Percentiles rank a stretch among this genome's conserved stretches.
Evolutionary conservation across 306 rosid species (phyloP).

Genomic region (Cicer arietinum): DNA sequence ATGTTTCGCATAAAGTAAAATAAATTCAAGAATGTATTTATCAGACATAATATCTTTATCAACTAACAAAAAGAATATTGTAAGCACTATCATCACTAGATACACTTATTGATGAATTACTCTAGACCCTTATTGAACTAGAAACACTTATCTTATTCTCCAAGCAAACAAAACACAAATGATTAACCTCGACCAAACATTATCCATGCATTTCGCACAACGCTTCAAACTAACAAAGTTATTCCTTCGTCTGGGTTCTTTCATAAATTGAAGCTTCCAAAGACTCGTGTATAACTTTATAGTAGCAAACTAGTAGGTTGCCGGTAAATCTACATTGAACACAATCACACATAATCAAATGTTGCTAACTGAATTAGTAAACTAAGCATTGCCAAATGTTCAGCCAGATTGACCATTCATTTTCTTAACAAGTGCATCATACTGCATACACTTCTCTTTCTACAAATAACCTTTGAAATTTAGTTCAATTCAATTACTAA

Average conservation of each 20-base stretch:
- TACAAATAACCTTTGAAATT: neutral
- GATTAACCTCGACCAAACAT: neutral
- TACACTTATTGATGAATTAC: neutral
- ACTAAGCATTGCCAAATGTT: too few species aligned
- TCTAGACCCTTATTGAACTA: neutral
- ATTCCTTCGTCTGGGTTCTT: neutral
- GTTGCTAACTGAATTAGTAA: too few species aligned
- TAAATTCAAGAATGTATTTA: too few species aligned
- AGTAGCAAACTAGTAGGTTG: constrained; percentile 1
- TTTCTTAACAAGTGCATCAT: neutral
- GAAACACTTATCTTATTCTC: neutral
- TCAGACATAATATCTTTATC: too few species aligned
- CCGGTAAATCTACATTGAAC: neutral
- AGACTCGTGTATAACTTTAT: neutral
- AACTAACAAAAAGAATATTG: too few species aligned
- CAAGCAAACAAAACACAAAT: neutral
- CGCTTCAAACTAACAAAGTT: neutral
- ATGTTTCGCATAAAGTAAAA: too few species aligned
- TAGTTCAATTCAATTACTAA: neutral
- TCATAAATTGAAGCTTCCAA: neutral
- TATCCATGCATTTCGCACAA: neutral
- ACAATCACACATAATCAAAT: neutral
- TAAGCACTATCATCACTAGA: too few species aligned
- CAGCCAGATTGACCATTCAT: too few species aligned
- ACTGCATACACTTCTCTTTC: neutral